Conservation (phyloP, 2,329 filamentous ascomycete genomes). For the Paracorniculantispora psalliotae region DNA sequence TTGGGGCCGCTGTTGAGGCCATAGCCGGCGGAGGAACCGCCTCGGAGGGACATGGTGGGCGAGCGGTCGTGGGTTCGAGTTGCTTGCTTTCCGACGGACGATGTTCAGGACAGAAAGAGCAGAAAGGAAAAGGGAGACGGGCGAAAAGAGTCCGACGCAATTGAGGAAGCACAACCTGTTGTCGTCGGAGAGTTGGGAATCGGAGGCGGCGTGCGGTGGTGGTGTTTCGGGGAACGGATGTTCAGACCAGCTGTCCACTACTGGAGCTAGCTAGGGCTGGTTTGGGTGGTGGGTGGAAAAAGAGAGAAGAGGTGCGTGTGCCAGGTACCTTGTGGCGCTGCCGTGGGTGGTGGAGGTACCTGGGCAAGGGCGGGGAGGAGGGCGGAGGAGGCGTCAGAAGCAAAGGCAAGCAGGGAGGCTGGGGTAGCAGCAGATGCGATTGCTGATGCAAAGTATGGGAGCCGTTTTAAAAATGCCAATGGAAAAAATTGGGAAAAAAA, state of each 20-base stretch:
- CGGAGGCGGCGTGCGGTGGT: neutral
- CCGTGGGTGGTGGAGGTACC: neutral
- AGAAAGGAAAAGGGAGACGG: neutral
- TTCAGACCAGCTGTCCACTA: conserved; percentile 15
- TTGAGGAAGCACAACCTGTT: neutral
- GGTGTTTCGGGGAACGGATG: neutral
- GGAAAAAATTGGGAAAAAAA: no score
- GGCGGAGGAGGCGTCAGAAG: neutral
- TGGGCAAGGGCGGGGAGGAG: neutral
- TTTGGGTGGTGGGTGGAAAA: neutral
- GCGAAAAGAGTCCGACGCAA: neutral
- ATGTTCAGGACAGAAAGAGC: neutral
- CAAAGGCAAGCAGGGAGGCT: conserved; percentile 1
- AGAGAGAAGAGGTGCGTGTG: no score
- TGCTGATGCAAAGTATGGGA: neutral
- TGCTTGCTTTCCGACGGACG: neutral
- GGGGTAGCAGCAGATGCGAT: conserved; percentile 1
- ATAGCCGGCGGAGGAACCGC: conserved; percentile 69
- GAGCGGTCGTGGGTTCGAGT: neutral
- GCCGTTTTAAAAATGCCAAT: no score
- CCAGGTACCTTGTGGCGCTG: no score
- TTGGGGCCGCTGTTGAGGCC: conserved; percentile 68
- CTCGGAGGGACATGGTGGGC: conserved; percentile 42
- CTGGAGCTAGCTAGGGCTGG: neutral
- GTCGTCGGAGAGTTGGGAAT: neutral